These are phyloP conservation scores for Echria macrotheca DNA, from an alignment of 495 filamentous ascomycete species.

Conservation along the genomic window DNA sequence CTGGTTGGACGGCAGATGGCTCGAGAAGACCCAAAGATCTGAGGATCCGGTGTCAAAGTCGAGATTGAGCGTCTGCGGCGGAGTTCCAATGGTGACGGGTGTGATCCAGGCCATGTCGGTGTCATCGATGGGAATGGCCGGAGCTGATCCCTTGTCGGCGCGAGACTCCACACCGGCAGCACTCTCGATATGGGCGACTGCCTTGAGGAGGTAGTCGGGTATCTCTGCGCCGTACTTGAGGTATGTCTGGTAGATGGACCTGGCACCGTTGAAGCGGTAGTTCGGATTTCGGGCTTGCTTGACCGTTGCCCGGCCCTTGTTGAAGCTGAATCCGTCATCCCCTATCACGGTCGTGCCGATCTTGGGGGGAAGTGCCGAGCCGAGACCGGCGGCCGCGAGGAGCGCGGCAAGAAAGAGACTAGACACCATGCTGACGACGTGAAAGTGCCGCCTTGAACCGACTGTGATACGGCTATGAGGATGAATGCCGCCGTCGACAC, in stretches of 20 bases:
- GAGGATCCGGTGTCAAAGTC: conserved; percentile 76
- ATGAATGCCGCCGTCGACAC: too few relatives aligned
- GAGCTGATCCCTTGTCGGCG: conserved; percentile 34
- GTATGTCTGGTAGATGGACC: conserved; percentile 55
- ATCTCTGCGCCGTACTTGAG: conserved; percentile 50
- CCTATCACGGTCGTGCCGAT: conserved; percentile 23
- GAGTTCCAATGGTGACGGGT: conserved; percentile 60
- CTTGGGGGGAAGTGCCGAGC: conserved; percentile 25
- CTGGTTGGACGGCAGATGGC: conserved; percentile 20
- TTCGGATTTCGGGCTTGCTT: conserved; percentile 47
- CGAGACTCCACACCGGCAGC: conserved; percentile 3
- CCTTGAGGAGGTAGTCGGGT: conserved; percentile 30
- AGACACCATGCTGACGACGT: background rate
- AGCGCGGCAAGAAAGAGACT: conserved; percentile 15
- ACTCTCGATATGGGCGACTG: conserved; percentile 30
- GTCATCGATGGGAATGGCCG: conserved; percentile 52
- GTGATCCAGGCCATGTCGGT: conserved; percentile 62
- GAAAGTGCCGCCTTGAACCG: background rate
- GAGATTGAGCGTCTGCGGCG: conserved; percentile 55
- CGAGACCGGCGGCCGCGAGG: conserved; percentile 19
- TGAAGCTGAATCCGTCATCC: background rate
- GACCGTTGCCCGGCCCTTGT: conserved; percentile 36
- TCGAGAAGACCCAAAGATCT: conserved; percentile 58
- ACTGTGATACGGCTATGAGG: background rate
- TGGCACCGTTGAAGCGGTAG: conserved; percentile 44